Evolutionary conservation across 75 land plant species (phyloP).

Genomic region (Ceratopteris richardii): DNA sequence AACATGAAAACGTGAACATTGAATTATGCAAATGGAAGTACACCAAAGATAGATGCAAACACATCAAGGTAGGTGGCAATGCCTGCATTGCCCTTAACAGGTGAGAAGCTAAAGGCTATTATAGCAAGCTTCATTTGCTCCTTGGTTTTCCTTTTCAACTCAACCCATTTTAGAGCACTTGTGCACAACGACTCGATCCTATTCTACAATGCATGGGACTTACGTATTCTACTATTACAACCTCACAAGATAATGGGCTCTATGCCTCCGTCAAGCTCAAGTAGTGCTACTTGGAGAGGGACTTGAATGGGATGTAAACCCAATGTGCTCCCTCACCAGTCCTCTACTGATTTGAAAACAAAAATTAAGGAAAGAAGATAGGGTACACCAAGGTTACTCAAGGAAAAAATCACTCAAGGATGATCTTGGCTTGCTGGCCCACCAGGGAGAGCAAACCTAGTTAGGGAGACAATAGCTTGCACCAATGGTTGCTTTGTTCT

Average conservation of each 20-base stretch:
- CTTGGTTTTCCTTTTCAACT: constrained; percentile 78
- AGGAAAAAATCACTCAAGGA: constrained; percentile 81
- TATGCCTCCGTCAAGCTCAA: constrained; percentile 97
- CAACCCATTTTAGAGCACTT: constrained; percentile 88
- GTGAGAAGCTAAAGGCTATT: constrained; percentile 98
- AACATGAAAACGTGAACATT: no score
- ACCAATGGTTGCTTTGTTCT: constrained; percentile 74
- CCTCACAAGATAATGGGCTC: constrained; percentile 99
- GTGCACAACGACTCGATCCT: constrained; percentile 98
- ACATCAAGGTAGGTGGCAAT: constrained; percentile 97
- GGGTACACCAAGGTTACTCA: constrained; percentile 89
- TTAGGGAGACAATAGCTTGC: constrained; percentile 79
- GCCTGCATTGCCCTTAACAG: constrained; percentile 98
- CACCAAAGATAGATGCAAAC: constrained; percentile 90
- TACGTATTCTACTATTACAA: constrained; percentile 91
- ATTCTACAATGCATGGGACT: constrained; percentile 97
- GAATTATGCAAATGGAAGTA: no score
- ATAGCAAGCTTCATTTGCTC: constrained; percentile 94
- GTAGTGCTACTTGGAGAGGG: constrained; percentile 93
- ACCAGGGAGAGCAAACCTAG: constrained; percentile 96
- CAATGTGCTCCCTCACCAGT: constrained; percentile 89
- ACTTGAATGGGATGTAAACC: constrained; percentile 99
- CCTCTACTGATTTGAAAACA: constrained; percentile 98
- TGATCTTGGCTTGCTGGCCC: constrained; percentile 99
- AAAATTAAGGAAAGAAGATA: constrained; percentile 94